Conservation (phyloP, 1,284 basidiomycete genomes). For the Apiotrichum brassicae region DNA sequence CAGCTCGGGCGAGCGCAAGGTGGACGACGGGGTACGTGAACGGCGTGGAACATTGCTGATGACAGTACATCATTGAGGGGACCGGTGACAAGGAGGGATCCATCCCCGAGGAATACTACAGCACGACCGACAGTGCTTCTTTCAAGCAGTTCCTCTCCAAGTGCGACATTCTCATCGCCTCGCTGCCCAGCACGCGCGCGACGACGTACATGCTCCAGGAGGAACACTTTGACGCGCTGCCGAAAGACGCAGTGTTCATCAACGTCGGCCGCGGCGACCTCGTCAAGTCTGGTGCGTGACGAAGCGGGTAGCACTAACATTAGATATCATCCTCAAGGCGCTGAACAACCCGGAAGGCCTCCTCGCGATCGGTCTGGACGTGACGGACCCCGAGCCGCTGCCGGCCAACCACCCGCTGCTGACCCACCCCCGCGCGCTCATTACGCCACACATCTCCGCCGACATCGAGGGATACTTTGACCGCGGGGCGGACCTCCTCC, state of each 20-base stretch:
- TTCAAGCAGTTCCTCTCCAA: constrained; percentile 36
- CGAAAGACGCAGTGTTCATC: constrained; percentile 38
- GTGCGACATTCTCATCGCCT: constrained; percentile 39
- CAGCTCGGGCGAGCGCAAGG: constrained; percentile 29
- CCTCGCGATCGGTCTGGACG: constrained; percentile 41
- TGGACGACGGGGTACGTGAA: constrained; percentile 29
- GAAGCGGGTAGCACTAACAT: too few species aligned
- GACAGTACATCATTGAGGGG: constrained; percentile 37
- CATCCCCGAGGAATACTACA: constrained; percentile 38
- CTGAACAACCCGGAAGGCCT: constrained; percentile 21
- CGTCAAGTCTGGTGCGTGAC: constrained; percentile 29
- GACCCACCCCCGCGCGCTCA: constrained; percentile 37
- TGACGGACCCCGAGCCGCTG: constrained; percentile 47
- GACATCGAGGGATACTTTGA: constrained; percentile 38
- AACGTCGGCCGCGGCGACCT: constrained; percentile 47
- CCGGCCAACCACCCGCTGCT: constrained; percentile 37
- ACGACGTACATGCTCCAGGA: constrained; percentile 31
- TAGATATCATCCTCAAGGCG: not conserved
- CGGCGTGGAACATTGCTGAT: not conserved
- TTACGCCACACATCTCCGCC: constrained; percentile 42
- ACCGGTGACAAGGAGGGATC: constrained; percentile 40
- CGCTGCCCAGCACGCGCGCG: constrained; percentile 38
- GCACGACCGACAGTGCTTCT: constrained; percentile 28
- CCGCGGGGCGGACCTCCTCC: constrained; percentile 38
- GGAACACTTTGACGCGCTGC: constrained; percentile 31